Conservation (phyloP, 495 filamentous ascomycete species). For the Penicillium pulvis region DNA sequence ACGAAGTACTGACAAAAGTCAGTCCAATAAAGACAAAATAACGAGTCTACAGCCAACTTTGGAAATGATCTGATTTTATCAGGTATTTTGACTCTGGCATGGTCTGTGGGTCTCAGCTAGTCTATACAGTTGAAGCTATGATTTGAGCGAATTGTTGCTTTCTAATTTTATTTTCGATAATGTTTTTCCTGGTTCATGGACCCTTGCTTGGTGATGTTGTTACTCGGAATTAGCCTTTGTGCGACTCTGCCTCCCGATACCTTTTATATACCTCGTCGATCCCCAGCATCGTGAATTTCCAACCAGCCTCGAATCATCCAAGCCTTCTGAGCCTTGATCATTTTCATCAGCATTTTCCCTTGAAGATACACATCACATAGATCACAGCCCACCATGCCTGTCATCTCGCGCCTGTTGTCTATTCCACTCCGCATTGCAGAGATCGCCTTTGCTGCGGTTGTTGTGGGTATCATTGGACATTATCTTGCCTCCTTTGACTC, state of each 20-base stretch:
- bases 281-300: conserved; percentile 5
- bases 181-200: conserved; percentile 12
- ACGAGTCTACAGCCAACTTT: background rate
- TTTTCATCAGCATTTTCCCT: background rate
- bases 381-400: conserved; percentile 38
- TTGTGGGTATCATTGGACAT: conserved; percentile 58
- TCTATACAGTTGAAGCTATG: background rate
- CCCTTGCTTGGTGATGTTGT: conserved; percentile 29
- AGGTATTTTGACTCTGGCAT: conserved; percentile 1
- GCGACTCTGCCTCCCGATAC: conserved; percentile 10
- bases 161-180: background rate
- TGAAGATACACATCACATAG: background rate
- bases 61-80: conserved; percentile 4
- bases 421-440: conserved; percentile 50
- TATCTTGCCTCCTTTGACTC: conserved; percentile 46
- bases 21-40: conserved; percentile 5
- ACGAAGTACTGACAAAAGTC: background rate
- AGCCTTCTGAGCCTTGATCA: background rate
- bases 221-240: conserved; percentile 17
- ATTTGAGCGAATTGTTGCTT: background rate
- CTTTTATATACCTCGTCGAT: conserved; percentile 23
- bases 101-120: background rate
- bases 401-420: conserved; percentile 53
- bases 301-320: background rate
- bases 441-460: conserved; percentile 48